These are phyloP conservation scores for Sarcomyxa edulis DNA, from an alignment of 768 basidiomycete genomes.

Conservation along the genomic window DNA sequence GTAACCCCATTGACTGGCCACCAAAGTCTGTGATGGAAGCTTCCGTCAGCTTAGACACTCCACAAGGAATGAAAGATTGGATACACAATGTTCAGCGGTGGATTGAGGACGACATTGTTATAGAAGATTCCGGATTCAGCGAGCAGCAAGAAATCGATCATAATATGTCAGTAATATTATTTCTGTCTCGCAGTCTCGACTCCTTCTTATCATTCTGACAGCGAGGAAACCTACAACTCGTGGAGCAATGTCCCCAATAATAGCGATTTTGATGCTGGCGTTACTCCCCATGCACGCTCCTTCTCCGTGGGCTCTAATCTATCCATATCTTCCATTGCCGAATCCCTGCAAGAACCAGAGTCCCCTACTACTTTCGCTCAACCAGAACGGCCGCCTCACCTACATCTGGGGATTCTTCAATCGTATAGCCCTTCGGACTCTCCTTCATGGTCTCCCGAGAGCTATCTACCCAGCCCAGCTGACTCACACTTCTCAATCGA, in stretches of 20 bases:
- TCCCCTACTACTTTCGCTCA: conserved; percentile 16
- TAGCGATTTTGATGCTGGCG: conserved; percentile 27
- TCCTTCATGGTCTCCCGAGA: conserved; percentile 47
- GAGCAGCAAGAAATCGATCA: conserved; percentile 41
- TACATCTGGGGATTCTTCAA: conserved; percentile 41
- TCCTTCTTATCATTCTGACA: conserved; percentile 13
- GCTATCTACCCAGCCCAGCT: conserved; percentile 51
- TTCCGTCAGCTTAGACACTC: conserved; percentile 33
- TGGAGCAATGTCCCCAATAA: conserved; percentile 37
- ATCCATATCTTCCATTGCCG: conserved; percentile 44
- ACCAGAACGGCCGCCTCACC: conserved; percentile 38
- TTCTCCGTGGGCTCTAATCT: conserved; percentile 58
- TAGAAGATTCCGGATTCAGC: conserved; percentile 45
- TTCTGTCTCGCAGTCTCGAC: conserved; percentile 9
- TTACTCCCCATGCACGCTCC: conserved; percentile 50
- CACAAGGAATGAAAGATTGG: conserved; percentile 64
- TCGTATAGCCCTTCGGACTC: conserved; percentile 34
- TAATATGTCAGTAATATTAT: conserved; percentile 25
- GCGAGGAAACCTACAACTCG: conserved; percentile 34
- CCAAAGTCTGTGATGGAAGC: conserved; percentile 51
- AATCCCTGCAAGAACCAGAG: conserved; percentile 24
- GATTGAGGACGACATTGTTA: conserved; percentile 56
- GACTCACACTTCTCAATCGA: conserved; percentile 49
- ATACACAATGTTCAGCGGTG: conserved; percentile 67
- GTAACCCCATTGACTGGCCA: conserved; percentile 95